Evolutionary conservation across 2,329 filamentous ascomycete species (phyloP), one percentile per base, ranked within the genome.

Genomic region (Mycosphaerella sp.): DNA sequence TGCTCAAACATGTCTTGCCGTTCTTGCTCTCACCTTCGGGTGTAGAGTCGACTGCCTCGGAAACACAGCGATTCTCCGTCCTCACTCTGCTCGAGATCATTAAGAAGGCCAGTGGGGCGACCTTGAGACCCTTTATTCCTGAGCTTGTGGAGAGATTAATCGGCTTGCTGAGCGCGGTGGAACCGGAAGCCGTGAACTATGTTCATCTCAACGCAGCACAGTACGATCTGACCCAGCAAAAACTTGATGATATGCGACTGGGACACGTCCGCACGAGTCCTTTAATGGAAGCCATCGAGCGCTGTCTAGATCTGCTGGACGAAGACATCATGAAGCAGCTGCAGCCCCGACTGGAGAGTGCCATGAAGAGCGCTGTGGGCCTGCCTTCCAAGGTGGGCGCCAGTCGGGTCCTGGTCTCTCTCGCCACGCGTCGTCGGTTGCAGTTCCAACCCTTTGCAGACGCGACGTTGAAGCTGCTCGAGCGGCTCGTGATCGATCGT

Each of bases 381-480:
- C 84, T 97, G 72, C 92, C 92, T 1, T 95, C 90, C 0, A 97
- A 97, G 74, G 86, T 97, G 45, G 93, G 90, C 38, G 95, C 90
- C 65, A 87, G 86, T 59, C 83, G 89, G 52, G 84, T 96, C 2
- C 78, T 98, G 32, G 86, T 88, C 6, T 91, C 89, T 0, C 78
- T 98, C 6, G 87, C 89, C 48, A 92, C 91, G 48, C 82, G 89
- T 10, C 87, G 92, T 60, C 82, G 81, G 36, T 79, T 84, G 38
- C 76, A 91, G 31, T 88, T 96, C 69, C 80, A 80, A 38, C 84
- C 87, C 0, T 84, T 91, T 64, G 85, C 88, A 10, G 82, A 87
- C 58, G 77, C 79, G 7, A 90, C 96, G 64, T 76, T 96, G 48
- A 85, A 84, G 60, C 69, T 90, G 8, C 79, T 95, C 59, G 83